phyloP scores from a whole-genome alignment of 345 rosid genomes.

The Moricandia moricandioides region DNA sequence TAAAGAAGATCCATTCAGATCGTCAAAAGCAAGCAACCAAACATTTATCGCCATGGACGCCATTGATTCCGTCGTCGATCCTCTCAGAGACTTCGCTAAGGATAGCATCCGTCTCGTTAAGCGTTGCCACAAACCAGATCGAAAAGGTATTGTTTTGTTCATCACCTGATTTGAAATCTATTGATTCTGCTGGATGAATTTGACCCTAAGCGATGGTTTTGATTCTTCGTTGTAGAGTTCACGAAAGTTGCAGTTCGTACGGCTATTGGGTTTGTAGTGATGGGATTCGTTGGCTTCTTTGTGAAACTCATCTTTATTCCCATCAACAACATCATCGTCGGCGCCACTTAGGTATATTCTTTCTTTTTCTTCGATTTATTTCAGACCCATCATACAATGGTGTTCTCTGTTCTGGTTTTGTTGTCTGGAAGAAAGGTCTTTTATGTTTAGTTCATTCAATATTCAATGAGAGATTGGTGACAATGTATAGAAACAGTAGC shows the following conservation, averaged over 20 bases:
- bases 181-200: background rate
- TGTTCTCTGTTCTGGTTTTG: background rate
- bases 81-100: slow-evolving; percentile 74
- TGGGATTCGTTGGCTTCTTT: slow-evolving; percentile 81
- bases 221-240: slow-evolving; percentile 44
- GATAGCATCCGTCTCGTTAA: slow-evolving; percentile 76
- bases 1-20: background rate
- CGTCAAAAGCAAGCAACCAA: background rate
- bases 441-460: background rate
- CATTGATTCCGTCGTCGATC: slow-evolving; percentile 68
- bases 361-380: background rate
- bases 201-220: background rate
- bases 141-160: slow-evolving; percentile 30
- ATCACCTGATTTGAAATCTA: background rate
- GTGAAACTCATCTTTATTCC: slow-evolving; percentile 79
- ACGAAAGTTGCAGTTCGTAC: slow-evolving; percentile 80
- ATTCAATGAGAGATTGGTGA: background rate
- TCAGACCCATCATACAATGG: background rate
- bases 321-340: slow-evolving; percentile 61
- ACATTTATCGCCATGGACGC: slow-evolving; percentile 55
- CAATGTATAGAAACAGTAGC: background rate
- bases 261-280: slow-evolving; percentile 73
- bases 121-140: slow-evolving; percentile 83
- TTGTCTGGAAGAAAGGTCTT: background rate
- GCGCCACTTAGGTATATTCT: slow-evolving; percentile 39